Conservation (phyloP, 2,329 filamentous ascomycete genomes). For the Aspergillus caelatus region DNA sequence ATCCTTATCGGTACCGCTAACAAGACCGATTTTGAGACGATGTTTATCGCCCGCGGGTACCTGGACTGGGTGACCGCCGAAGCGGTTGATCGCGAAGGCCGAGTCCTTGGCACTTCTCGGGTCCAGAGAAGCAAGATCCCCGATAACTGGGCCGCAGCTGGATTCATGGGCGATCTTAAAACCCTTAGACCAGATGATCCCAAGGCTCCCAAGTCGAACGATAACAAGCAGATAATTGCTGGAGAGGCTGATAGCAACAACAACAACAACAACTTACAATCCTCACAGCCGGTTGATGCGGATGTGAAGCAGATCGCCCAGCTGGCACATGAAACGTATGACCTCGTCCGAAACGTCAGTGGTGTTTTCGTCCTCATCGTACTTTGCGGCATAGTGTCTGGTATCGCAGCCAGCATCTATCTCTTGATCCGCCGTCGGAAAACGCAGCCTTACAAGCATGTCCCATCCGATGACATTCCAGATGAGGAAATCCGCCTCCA, state of each 20-base stretch:
- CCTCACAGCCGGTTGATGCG: neutral
- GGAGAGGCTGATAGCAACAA: neutral
- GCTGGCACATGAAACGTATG: neutral
- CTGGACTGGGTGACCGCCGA: slow-evolving; percentile 33
- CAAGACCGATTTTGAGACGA: slow-evolving; percentile 39
- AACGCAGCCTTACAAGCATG: neutral
- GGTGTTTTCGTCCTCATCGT: neutral
- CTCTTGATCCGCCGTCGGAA: neutral
- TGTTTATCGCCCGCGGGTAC: slow-evolving; percentile 29
- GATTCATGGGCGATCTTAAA: slow-evolving; percentile 8
- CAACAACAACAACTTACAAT: neutral
- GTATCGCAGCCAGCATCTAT: neutral
- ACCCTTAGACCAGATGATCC: slow-evolving; percentile 10
- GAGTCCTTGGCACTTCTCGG: slow-evolving; percentile 23
- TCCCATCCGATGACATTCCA: neutral
- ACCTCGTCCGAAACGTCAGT: neutral
- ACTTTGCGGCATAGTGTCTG: neutral
- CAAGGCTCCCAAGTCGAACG: neutral
- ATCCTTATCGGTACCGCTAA: slow-evolving; percentile 25
- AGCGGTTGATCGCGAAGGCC: slow-evolving; percentile 26
- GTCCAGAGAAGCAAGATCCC: slow-evolving; percentile 17
- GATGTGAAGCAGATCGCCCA: neutral
- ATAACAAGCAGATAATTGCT: neutral
- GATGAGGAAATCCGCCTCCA: slow-evolving; percentile 1
- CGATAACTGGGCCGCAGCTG: slow-evolving; percentile 18